Conservation (phyloP, 1,139 yeast genomes). For the Taiozyma onychis region DNA sequence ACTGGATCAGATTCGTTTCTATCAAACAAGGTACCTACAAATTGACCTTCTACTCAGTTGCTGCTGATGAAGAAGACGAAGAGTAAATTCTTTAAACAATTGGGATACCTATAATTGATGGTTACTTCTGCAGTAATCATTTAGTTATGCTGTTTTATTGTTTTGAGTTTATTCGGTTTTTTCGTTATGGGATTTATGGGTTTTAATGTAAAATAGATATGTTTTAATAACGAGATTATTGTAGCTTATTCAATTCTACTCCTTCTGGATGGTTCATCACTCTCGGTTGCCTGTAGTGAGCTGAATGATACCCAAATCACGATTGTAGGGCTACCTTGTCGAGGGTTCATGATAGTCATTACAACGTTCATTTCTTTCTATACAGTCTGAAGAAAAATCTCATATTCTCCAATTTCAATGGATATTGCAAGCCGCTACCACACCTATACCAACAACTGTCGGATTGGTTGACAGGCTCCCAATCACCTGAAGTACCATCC, state of each 20-base stretch:
- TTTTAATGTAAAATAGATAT: constrained; percentile 16
- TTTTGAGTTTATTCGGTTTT: constrained; percentile 6
- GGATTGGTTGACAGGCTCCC: constrained; percentile 60
- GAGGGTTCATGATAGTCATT: background rate
- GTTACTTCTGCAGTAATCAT: background rate
- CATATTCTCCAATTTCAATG: constrained; percentile 79
- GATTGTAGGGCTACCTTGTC: background rate
- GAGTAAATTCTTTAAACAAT: constrained; percentile 40
- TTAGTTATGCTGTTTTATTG: constrained; percentile 2
- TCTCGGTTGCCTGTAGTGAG: too few relatives aligned
- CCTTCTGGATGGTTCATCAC: background rate
- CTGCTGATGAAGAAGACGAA: constrained; percentile 94
- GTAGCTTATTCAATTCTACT: background rate
- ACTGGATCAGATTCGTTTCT: constrained; percentile 99
- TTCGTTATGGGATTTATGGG: constrained; percentile 12
- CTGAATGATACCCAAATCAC: too few relatives aligned
- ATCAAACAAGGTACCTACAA: constrained; percentile 95
- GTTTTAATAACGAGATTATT: constrained; percentile 4
- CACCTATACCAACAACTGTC: constrained; percentile 85
- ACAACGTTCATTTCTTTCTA: constrained; percentile 33
- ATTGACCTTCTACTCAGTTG: constrained; percentile 99
- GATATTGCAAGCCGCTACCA: constrained; percentile 50
- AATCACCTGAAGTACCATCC: constrained; percentile 43
- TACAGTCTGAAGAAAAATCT: constrained; percentile 77
- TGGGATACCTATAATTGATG: background rate